Base-by-base conservation (phyloP, 2,329 filamentous ascomycete genomes). In the Septoria linicola region DNA sequence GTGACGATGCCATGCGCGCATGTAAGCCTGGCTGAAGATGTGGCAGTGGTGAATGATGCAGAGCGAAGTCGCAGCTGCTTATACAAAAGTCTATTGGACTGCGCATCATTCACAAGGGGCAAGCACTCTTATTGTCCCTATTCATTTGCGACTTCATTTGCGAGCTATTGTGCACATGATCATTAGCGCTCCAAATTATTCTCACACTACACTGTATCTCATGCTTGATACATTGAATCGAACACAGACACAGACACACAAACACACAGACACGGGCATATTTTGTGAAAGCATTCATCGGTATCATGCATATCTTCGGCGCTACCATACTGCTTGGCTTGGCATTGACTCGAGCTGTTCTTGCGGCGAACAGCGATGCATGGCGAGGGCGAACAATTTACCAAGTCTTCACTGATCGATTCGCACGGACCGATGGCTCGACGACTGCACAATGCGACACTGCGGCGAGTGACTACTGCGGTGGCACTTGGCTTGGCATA, bases 401-500 rank as follows among this genome's bases (percentile, higher is more conserved):
- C 54, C 72, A 74, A 58, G 61, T 74, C 14, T 55, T 74, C 16
- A 74, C 72, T 8, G 72, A 74, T 58, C 62, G 72, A 14, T 73
- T 70, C 54, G 71, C 71, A 7, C 66, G 65, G 4, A 60, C 66
- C 2, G 70, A 73, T 63, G 66, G 67, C 47, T 71, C 68, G 41
- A 72, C 69, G 2, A 70, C 66, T 3, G 68, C 70, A 5, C 42
- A 63, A 8, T 74, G 72, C 52, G 63, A 70, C 44, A 67, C 67
- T 8, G 54, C 41, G 3, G 53, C 62, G n/a, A 51, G 63, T 2
- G 49, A 65, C 20, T 84, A 83, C 66, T 85, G 83, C 58, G 81
- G 81, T 34, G 83, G 83, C 13, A 81, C 78, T 1, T 86, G 79
- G 62, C 67, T 72, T 45, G 83, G 83, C 5, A 72, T 85, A 23